Evolutionary conservation across 345 rosid species (phyloP).

Genomic region (Eucalyptus guilfoylei): DNA sequence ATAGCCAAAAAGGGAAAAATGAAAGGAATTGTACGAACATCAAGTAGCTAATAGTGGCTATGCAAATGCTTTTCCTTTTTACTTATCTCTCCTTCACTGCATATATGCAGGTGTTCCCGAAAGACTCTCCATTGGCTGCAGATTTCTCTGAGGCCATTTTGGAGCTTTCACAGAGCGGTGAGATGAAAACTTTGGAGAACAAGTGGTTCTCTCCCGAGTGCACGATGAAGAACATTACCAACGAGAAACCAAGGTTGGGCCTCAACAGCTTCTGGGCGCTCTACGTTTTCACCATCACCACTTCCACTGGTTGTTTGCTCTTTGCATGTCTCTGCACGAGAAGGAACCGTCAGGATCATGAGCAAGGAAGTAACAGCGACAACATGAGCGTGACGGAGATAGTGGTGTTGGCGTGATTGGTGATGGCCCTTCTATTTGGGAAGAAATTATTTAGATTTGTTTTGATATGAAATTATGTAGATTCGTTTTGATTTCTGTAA

Average conservation of each 20-base stretch:
- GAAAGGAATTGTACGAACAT: background rate
- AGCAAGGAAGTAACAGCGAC: background rate
- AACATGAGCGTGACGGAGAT: background rate
- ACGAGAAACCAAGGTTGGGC: conserved; percentile 5
- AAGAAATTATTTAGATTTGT: too few relatives aligned
- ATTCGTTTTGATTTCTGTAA: too few relatives aligned
- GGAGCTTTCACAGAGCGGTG: conserved; percentile 17
- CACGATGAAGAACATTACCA: background rate
- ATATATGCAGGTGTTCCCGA: conserved; percentile 22
- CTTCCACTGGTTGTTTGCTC: background rate
- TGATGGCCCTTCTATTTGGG: too few relatives aligned
- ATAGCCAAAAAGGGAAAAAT: background rate
- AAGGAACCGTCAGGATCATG: background rate
- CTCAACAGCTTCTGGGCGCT: background rate
- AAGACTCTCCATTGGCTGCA: conserved; percentile 24
- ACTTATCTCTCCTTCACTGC: background rate
- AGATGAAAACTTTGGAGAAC: background rate
- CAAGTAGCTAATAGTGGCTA: background rate
- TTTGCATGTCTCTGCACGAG: background rate
- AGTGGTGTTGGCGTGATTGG: too few relatives aligned
- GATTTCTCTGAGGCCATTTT: conserved; percentile 31
- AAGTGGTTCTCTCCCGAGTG: background rate
- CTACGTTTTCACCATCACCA: background rate
- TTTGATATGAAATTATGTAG: too few relatives aligned
- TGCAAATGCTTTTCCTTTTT: background rate